Evolutionary conservation across 352 stramenopile species (phyloP).

Genomic region (Globisporangium recalcitrans): DNA sequence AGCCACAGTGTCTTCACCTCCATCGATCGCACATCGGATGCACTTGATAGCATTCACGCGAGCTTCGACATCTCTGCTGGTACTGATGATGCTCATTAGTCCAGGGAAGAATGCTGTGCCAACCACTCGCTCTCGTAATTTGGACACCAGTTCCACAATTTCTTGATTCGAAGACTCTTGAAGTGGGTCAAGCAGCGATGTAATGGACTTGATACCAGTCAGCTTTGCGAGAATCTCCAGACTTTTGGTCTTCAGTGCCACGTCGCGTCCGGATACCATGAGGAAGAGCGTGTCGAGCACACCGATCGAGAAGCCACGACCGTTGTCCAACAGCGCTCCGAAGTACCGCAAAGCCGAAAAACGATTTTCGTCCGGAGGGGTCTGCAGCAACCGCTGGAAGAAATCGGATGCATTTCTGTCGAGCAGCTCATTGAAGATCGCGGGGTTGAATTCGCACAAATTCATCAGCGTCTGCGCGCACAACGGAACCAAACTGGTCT

Average conservation of each 20-base stretch:
- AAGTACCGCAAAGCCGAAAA: conserved; percentile 73
- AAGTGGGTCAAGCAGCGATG: conserved; percentile 36
- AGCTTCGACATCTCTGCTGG: conserved; percentile 35
- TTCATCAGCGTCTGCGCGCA: conserved; percentile 76
- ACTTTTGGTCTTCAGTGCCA: conserved; percentile 40
- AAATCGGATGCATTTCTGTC: conserved; percentile 66
- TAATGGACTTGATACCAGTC: conserved; percentile 49
- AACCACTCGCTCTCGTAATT: conserved; percentile 60
- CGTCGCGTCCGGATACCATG: conserved; percentile 55
- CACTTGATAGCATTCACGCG: conserved; percentile 65
- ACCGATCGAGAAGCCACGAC: conserved; percentile 38
- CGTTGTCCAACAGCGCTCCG: conserved; percentile 47
- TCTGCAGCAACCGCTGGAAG: conserved; percentile 72
- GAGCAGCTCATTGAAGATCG: conserved; percentile 60
- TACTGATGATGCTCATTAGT: conserved; percentile 57
- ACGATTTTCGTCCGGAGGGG: conserved; percentile 67
- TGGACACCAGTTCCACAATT: conserved; percentile 38
- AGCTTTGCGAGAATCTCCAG: conserved; percentile 51
- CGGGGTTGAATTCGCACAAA: conserved; percentile 63
- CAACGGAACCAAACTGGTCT: conserved; percentile 56
- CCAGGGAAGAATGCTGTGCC: conserved; percentile 53
- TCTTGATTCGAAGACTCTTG: conserved; percentile 37
- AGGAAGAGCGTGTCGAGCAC: conserved; percentile 75
- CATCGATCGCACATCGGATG: conserved; percentile 56
- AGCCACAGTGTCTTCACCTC: conserved; percentile 41